These are phyloP conservation scores for Clausena lansium DNA, from an alignment of 345 rosid species.

Conservation along the genomic window DNA sequence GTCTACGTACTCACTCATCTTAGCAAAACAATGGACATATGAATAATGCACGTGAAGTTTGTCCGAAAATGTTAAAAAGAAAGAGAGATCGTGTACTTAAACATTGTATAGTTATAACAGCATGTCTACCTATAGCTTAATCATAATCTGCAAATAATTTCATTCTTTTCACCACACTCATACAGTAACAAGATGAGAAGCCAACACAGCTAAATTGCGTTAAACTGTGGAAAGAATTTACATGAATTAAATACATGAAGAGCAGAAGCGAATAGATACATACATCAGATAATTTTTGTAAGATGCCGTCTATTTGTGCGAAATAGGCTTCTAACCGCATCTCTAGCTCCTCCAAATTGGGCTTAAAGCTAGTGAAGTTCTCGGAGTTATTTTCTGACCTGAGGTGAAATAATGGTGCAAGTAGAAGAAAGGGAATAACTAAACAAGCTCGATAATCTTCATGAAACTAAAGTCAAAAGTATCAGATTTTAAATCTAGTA, in stretches of 20 bases:
- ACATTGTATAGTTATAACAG: not conserved
- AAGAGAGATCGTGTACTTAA: not conserved
- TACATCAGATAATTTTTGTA: constrained; percentile 49
- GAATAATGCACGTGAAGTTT: not conserved
- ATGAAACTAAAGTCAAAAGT: not conserved
- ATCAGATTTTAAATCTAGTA: not conserved
- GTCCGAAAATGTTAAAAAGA: not conserved
- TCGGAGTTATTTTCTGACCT: constrained; percentile 30
- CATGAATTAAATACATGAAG: not conserved
- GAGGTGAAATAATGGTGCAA: not conserved
- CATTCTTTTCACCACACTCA: not conserved
- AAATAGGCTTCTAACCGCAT: constrained; percentile 62
- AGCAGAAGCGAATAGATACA: constrained; percentile 8
- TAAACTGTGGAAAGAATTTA: not conserved
- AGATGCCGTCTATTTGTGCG: constrained; percentile 49
- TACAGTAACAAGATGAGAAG: not conserved
- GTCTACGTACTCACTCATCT: constrained; percentile 56
- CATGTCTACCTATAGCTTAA: not conserved
- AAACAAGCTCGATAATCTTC: constrained; percentile 1
- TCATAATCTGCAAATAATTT: not conserved
- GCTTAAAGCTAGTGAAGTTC: constrained; percentile 23
- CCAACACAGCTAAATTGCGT: not conserved
- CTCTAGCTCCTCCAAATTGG: constrained; percentile 47
- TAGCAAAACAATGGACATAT: not conserved
- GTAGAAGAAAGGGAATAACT: not conserved